Conservation (phyloP, 202 grass and related monocot genomes). For the Hordeum pubiflorum region DNA sequence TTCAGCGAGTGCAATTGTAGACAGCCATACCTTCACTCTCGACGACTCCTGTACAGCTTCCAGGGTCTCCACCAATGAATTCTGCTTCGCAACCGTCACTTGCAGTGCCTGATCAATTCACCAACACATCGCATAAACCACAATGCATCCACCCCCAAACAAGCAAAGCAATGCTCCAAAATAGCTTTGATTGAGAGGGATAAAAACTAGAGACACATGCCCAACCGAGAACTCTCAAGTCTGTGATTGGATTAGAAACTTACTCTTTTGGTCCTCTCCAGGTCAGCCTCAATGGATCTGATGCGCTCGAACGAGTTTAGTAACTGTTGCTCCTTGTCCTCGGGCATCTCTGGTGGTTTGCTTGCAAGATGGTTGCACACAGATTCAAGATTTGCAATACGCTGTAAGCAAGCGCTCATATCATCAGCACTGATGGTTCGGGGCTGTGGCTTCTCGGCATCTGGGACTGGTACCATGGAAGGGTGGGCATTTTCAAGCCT, state of each 20-base stretch:
- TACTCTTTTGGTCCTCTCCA: conserved; percentile 65
- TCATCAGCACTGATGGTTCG: conserved; percentile 15
- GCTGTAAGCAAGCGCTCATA: conserved; percentile 37
- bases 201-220: neutral
- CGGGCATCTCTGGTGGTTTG: conserved; percentile 60
- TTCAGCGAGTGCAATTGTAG: neutral
- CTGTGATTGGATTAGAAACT: neutral
- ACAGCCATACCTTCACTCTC: conserved; percentile 32
- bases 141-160: neutral
- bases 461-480: conserved; percentile 2
- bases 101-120: conserved; percentile 39
- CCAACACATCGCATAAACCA: neutral
- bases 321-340: conserved; percentile 57
- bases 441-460: conserved; percentile 12
- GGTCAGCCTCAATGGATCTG: conserved; percentile 73
- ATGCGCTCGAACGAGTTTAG: conserved; percentile 72
- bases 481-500: conserved; percentile 25
- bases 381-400: conserved; percentile 59
- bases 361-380: conserved; percentile 59
- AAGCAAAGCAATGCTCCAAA: neutral
- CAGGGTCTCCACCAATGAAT: conserved; percentile 39
- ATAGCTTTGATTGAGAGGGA: neutral
- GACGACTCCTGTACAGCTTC: conserved; percentile 53
- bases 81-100: conserved; percentile 31
- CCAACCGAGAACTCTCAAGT: neutral